Conservation (phyloP, 164 flowering plant species). For the Tetracentron sinense region DNA sequence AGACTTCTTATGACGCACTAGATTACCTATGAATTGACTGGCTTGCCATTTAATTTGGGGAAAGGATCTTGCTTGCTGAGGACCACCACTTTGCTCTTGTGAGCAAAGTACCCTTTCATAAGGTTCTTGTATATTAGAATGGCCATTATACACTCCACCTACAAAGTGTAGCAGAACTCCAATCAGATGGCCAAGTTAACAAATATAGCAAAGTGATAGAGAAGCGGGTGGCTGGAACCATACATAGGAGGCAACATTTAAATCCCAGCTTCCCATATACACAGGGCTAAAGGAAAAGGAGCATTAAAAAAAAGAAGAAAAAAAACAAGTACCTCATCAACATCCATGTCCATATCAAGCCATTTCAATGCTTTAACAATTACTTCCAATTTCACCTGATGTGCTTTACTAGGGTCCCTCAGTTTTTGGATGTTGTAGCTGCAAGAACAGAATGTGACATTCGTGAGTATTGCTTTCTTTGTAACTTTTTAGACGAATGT, state of each 20-base stretch:
- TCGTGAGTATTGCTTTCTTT: slow-evolving; percentile 1
- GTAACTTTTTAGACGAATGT: neutral
- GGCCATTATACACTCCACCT: slow-evolving; percentile 96
- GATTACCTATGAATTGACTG: slow-evolving; percentile 52
- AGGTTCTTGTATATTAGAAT: slow-evolving; percentile 89
- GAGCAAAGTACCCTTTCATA: slow-evolving; percentile 94
- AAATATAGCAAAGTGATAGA: neutral
- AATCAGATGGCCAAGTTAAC: neutral
- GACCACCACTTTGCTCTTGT: slow-evolving; percentile 94
- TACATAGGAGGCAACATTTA: too few relatives aligned
- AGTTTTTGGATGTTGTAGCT: slow-evolving; percentile 88
- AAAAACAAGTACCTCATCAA: slow-evolving; percentile 67
- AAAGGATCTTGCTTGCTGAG: slow-evolving; percentile 98
- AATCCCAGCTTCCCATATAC: neutral
- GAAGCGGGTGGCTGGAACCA: too few relatives aligned
- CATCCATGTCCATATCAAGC: slow-evolving; percentile 94
- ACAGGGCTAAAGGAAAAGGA: neutral
- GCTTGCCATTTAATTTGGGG: slow-evolving; percentile 79
- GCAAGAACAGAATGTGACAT: slow-evolving; percentile 11
- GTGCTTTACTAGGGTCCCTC: slow-evolving; percentile 85
- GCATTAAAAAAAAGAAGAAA: neutral
- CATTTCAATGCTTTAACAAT: slow-evolving; percentile 88
- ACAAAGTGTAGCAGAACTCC: slow-evolving; percentile 11
- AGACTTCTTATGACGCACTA: neutral
- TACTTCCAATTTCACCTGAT: slow-evolving; percentile 87